Conservation (phyloP, 805 yeast genomes). For the Candida morakotiae region DNA sequence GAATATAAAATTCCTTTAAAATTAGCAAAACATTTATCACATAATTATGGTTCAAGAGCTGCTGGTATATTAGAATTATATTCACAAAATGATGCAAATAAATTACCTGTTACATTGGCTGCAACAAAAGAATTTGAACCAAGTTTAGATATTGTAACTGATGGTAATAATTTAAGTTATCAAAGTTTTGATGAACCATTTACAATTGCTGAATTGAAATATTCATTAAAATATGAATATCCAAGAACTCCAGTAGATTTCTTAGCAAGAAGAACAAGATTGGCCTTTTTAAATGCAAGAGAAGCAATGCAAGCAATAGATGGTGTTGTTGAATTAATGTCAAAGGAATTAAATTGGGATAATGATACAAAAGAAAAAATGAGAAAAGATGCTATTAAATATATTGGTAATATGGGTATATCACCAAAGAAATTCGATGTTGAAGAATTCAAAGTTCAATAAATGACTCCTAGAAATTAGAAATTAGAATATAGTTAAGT, state of each 20-base stretch:
- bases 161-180: conserved; percentile 37
- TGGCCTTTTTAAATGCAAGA: conserved; percentile 85
- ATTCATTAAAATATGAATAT: conserved; percentile 78
- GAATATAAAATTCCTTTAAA: conserved; percentile 66
- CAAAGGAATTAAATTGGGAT: conserved; percentile 73
- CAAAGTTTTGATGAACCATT: conserved; percentile 73
- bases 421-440: conserved; percentile 21
- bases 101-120: conserved; percentile 65
- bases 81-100: conserved; percentile 48
- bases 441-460: conserved; percentile 20
- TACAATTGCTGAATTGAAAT: conserved; percentile 85
- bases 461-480: too few relatives aligned
- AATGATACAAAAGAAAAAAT: conserved; percentile 51
- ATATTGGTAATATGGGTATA: conserved; percentile 61
- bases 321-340: conserved; percentile 83
- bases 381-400: conserved; percentile 48
- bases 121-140: conserved; percentile 27
- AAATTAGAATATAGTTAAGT: too few relatives aligned
- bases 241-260: conserved; percentile 86
- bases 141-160: conserved; percentile 19
- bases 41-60: conserved; percentile 88
- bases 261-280: conserved; percentile 87
- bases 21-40: conserved; percentile 77
- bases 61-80: conserved; percentile 65
- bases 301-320: conserved; percentile 79